Base-by-base conservation (phyloP, 495 filamentous ascomycete genomes). In the Podospora pseudopauciseta region DNA sequence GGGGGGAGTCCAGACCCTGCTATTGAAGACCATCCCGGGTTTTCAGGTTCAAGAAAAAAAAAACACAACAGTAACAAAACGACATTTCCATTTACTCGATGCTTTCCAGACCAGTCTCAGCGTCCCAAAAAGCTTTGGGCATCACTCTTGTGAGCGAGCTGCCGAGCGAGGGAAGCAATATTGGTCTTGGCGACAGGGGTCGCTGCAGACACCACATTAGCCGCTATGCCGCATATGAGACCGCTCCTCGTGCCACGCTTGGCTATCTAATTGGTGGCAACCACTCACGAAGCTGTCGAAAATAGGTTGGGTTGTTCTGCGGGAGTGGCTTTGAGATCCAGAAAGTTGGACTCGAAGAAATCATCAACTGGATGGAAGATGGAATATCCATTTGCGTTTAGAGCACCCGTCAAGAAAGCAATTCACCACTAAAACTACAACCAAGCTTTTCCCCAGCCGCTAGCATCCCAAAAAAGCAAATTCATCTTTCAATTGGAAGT, bases 201-300 rank as follows among this genome's bases (percentile, higher is more conserved):
- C 9, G 5, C 55, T 58, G 55, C 55, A 58, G 15, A 26, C 55
- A 20, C 23, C 23, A 19, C 6, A 26, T n/a, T 0, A 58, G 19
- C 55, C 55, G 55, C 55, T 58, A 58, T 58, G 55, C 55, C 55
- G n/a, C 55, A 58, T 58, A 58, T 19, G 55, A 58, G 55, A 58
- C 55, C 55, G 39, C 39, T 49, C 39, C 39, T 49, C 39, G 39
- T 49, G 55, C 55, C 55, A 58, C 55, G 55, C 55, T 58, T 26
- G 23, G 55, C 23, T 58, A 7, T 58, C n/a, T 26, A 5, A 58
- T 58, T 58, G 55, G 55, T 26, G 55, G 23, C 39, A 49, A 49
- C 39, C 39, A 32, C 39, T 49, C 39, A 49, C 39, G 39, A 49
- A 39, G 34, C 34, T 39, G 34, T 39, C 34, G 34, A 39, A 0